Base-by-base conservation (phyloP, 257 asterid genomes). In the Fraxinus anomala region DNA sequence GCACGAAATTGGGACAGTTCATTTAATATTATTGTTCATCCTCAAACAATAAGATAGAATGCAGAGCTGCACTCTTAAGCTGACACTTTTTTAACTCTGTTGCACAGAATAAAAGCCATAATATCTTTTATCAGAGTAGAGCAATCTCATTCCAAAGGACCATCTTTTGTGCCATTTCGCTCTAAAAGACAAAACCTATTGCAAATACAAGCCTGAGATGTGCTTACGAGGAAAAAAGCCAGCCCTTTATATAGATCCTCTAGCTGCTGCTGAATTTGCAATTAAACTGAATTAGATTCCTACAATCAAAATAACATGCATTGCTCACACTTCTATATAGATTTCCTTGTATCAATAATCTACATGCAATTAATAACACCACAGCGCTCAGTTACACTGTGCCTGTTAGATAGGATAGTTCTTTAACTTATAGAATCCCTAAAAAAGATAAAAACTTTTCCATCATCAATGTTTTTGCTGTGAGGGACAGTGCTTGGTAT, bases 381-480 rank as follows among this genome's bases (percentile, higher is more conserved):
- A 59, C 4, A 11, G 21, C 6, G 30, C 30, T 59, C 30, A 59
- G 67, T 6, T n/a, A 59, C 11, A 21, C 9, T 8, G 34, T 63
- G 33, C 69, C 69, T 63, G 16, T 76, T 74, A 33, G 63, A 72
- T 63, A 26, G 68, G 73, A 56, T 68, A 36, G 16, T 23, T 30
- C 24, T 61, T 70, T 63, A 44, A 56, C n/a, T 70, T 75, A 6
- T 30, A 13, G 5, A 24, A 74, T 65, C 73, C 72, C 70, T 44
- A 65, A 70, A 63, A 72, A 77, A 24, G 67, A 77, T 74, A 65
- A 68, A 77, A 30, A 1, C 23, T 24, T 21, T 61, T 61, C 68
- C 16, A 9, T 61, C 11, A 4, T 61, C 56, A 66, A 78, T 77
- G 61, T 77, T 47, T 66, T 37, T 75, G 68, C 67, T 72, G 74